Evolutionary conservation across 176 grass and related monocot genomes (phyloP), one percentile per base, ranked within the genome.

Genomic region (Saccharum officinarum): DNA sequence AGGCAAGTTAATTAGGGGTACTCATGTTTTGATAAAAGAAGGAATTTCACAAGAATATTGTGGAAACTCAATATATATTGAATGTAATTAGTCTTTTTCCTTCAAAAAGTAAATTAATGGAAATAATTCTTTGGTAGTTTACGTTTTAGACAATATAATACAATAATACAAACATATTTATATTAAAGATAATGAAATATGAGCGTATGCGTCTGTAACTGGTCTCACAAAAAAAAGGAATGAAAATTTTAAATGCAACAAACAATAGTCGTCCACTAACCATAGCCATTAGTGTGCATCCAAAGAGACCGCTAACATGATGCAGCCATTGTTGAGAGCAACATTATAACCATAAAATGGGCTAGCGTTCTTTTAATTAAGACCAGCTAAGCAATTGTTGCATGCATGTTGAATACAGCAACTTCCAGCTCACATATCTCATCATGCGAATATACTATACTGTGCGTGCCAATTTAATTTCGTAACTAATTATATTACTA

Each of bases 381-480:
- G 66, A 25, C 74, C 74, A 78, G 61, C 31, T 73, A 88, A 79
- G 80, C 54, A 78, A 88, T 71, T 65, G 77, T 20, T 67, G 62
- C 42, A 68, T 47, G 28, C 67, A 36, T 36, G 34, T 36, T 76
- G 61, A 13, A 80, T 84, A 73, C 87, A 84, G 75, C 75, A 80
- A 36, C 18, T 28, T 89, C 87, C 87, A 89, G 87, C 87, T 88
- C 87, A 84, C 30, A 81, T 23, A 36, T 70, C 41, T 87, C 78
- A 82, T 82, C 86, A 87, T 76, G 33, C 70, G 13, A 47, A 15
- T 26, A 77, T 23, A 36, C 4, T 4, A 4, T 52, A 52, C 47
- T 55, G 69, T 42, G 22, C 22, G 10, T 40, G 36, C 17, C 37
- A 41, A 70, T 70, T 40, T 40, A 70, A 10, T 40, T 69, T 18